Conservation (phyloP, 1,139 yeast species). For the Yamadazyma trypodendri region DNA sequence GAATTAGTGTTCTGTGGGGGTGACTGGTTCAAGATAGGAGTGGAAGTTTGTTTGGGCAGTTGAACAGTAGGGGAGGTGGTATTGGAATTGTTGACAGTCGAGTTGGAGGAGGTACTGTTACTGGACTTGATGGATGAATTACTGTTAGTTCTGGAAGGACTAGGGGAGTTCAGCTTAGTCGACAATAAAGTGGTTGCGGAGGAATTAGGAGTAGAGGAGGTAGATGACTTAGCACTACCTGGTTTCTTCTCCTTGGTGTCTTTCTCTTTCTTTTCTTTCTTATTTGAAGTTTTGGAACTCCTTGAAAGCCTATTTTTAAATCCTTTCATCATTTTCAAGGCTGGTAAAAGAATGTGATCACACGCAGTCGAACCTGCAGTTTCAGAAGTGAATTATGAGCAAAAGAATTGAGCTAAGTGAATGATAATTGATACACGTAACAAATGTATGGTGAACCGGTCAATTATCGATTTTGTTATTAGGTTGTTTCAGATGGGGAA, state of each 20-base stretch:
- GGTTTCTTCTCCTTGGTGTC: slow-evolving; percentile 17
- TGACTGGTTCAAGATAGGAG: slow-evolving; percentile 9
- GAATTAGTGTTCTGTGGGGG: slow-evolving; percentile 7
- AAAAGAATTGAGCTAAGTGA: neutral
- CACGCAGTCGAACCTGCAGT: neutral
- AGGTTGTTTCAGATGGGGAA: neutral
- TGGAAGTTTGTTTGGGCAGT: slow-evolving; percentile 14
- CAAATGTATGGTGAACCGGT: neutral
- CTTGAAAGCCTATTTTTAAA: slow-evolving; percentile 50
- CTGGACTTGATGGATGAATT: slow-evolving; percentile 28
- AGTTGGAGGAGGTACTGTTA: slow-evolving; percentile 13
- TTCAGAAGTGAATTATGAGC: neutral
- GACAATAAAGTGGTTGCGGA: neutral
- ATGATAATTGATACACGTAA: neutral
- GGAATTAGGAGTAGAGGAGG: slow-evolving; percentile 19
- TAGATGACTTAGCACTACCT: slow-evolving; percentile 12
- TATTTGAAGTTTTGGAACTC: slow-evolving; percentile 35
- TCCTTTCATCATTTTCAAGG: slow-evolving; percentile 49
- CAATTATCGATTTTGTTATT: neutral
- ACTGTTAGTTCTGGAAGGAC: slow-evolving; percentile 34
- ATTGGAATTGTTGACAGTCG: slow-evolving; percentile 9
- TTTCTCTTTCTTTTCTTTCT: slow-evolving; percentile 32
- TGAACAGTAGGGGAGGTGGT: slow-evolving; percentile 12
- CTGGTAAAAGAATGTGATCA: neutral
- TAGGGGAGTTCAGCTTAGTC: slow-evolving; percentile 29